These are phyloP conservation scores for Xylaria sp. DNA, from an alignment of 2,329 filamentous ascomycete genomes.

Conservation along the genomic window DNA sequence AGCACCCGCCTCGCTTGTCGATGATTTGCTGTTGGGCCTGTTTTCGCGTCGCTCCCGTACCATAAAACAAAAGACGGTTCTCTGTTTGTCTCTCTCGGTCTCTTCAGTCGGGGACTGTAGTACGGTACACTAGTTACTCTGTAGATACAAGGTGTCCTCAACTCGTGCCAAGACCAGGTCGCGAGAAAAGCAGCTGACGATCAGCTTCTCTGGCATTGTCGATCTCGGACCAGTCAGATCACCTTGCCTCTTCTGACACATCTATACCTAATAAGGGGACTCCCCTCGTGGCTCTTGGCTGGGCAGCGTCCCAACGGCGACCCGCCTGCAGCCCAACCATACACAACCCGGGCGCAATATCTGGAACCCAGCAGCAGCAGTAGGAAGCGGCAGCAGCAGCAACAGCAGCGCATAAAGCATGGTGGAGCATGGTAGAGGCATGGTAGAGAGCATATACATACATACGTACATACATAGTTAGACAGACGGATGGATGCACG, in stretches of 20 bases:
- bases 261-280: conserved; percentile 25
- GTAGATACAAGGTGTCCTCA: conserved; percentile 4
- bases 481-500: conserved; percentile 9
- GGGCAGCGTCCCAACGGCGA: conserved; percentile 44
- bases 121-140: background rate
- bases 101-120: background rate
- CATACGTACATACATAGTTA: too few species aligned
- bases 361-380: conserved; percentile 4
- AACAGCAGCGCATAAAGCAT: background rate
- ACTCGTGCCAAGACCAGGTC: conserved; percentile 9
- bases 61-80: background rate
- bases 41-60: background rate
- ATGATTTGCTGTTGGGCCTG: conserved; percentile 22
- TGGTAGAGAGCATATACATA: too few species aligned
- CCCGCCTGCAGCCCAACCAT: conserved; percentile 48
- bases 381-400: background rate
- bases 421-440: background rate
- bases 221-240: conserved; percentile 32
- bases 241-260: conserved; percentile 19
- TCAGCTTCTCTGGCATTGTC: conserved; percentile 33
- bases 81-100: background rate
- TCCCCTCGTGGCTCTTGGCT: conserved; percentile 45
- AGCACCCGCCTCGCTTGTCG: conserved; percentile 6
- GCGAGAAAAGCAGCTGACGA: conserved; percentile 28
- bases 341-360: conserved; percentile 10